These are phyloP conservation scores for Earliella scabrosa DNA, from an alignment of 1,284 basidiomycete species.

Conservation along the genomic window DNA sequence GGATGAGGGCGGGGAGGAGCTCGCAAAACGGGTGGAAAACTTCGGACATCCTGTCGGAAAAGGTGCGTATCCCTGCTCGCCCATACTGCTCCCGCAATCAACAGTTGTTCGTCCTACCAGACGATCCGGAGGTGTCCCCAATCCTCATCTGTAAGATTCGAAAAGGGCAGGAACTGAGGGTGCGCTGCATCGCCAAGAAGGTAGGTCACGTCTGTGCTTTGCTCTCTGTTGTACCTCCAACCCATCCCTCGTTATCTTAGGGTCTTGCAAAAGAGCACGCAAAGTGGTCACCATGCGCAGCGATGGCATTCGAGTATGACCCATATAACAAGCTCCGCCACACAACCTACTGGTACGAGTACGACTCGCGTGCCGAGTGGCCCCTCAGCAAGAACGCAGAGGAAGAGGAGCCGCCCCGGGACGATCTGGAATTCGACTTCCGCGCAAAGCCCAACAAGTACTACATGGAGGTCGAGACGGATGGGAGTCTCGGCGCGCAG, in stretches of 20 bases:
- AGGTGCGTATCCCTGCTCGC: constrained; percentile 47
- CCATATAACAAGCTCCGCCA: constrained; percentile 97
- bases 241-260: constrained; percentile 45
- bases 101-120: too few relatives aligned
- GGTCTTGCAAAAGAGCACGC: constrained; percentile 99
- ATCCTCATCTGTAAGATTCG: constrained; percentile 93
- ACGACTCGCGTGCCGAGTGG: constrained; percentile 80
- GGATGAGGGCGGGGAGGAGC: constrained; percentile 65
- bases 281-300: constrained; percentile 98
- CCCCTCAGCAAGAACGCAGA: constrained; percentile 80
- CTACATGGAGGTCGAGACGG: constrained; percentile 92
- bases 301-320: constrained; percentile 97
- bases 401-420: constrained; percentile 82
- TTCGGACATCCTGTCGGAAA: constrained; percentile 92
- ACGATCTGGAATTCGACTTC: constrained; percentile 86
- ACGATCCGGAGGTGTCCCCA: constrained; percentile 63
- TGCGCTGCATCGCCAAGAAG: constrained; percentile 93
- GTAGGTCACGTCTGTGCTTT: constrained; percentile 48
- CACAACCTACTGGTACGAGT: constrained; percentile 96
- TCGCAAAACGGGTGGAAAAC: constrained; percentile 71
- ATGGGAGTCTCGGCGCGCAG: constrained; percentile 86
- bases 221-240: not conserved
- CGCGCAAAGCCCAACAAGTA: constrained; percentile 86
- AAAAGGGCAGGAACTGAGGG: constrained; percentile 90
- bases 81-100: not conserved